Percentiles rank a stretch among this genome's conserved stretches.
These are phyloP conservation scores for Exophiala alcalophila DNA, from an alignment of 2,329 filamentous ascomycete genomes.

Conservation along the genomic window DNA sequence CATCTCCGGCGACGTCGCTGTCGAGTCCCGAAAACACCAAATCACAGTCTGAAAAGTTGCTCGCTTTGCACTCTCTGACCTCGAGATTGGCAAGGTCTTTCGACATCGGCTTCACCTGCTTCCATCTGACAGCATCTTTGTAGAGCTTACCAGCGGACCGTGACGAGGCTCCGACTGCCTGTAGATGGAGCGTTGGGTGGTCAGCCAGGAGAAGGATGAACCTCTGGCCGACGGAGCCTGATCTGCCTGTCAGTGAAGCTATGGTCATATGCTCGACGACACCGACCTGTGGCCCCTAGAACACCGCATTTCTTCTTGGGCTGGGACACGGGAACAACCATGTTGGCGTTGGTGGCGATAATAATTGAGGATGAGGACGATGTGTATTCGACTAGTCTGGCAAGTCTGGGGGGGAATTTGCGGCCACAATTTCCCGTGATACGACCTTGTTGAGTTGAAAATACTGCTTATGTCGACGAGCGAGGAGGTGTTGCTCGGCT, in stretches of 20 bases:
- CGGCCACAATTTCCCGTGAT: too few species aligned
- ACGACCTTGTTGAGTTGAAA: too few species aligned
- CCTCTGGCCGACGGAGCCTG: slow-evolving; percentile 85
- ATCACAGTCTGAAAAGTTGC: slow-evolving; percentile 84
- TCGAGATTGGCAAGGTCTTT: slow-evolving; percentile 72
- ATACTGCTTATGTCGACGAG: too few species aligned
- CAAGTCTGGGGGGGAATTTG: too few species aligned
- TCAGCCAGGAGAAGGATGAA: slow-evolving; percentile 89
- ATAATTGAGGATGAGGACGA: too few species aligned
- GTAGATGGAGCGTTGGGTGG: slow-evolving; percentile 81
- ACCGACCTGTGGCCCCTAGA: slow-evolving; percentile 27
- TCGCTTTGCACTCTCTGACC: slow-evolving; percentile 78
- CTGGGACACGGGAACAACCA: background rate
- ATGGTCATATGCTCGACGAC: background rate
- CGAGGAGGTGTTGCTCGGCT: too few species aligned
- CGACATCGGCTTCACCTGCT: slow-evolving; percentile 82
- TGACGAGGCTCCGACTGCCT: slow-evolving; percentile 84
- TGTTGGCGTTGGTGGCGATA: background rate
- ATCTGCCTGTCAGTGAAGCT: background rate
- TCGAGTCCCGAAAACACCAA: slow-evolving; percentile 91
- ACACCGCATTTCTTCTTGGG: slow-evolving; percentile 28
- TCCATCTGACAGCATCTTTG: slow-evolving; percentile 91
- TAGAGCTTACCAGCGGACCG: slow-evolving; percentile 91
- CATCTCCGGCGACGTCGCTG: slow-evolving; percentile 85
- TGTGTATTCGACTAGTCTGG: too few species aligned